Base-by-base conservation (phyloP, 208 protist species). In the Naegleria gruberi region DNA sequence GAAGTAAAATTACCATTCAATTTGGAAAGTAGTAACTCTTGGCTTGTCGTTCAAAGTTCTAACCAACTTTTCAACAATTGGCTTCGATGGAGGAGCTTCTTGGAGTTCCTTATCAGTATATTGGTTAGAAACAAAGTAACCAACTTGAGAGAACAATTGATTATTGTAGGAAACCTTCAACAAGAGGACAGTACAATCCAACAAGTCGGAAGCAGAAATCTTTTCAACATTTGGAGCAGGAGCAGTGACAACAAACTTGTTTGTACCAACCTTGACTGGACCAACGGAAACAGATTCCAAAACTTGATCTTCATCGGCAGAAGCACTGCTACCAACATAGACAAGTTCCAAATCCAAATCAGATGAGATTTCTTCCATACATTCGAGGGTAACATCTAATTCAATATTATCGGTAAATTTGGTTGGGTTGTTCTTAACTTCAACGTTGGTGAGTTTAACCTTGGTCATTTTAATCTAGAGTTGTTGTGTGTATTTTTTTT, bases 231-330 rank as follows among this genome's bases (percentile, higher is more conserved):
- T 94, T 30, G 98, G 98, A 7, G 97, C 94, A 55, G 97, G 94
- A 87, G 96, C 97, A 91, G 98, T 94, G 82, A 99, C 94, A 26
- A 94, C 94, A 91, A 99, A 98, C 91, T 98, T 97, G 57, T 97
- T 98, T 30, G 94, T 91, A 26, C 98, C 98, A 26, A 94, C 90
- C 37, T 95, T 93, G 0, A 99, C 93, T 10, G 98, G 98, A 4
- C 98, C 98, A 12, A 99, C 97, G 42, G 98, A 94, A 81, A 99
- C 97, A 82, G 94, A 95, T 89, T 99, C 98, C 7, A 99, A 95
- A 34, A 94, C 94, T 93, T 99, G 98, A 93, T 99, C 98, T 90
- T 96, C 96, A 47, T 96, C 93, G n/a, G 96, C 94, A 30, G 91
- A 95, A 26, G 96, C 96, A 6, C 97, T 95, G 81, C 97, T 99